Conservation (phyloP, 306 rosid species). For the Trifolium pratense region DNA sequence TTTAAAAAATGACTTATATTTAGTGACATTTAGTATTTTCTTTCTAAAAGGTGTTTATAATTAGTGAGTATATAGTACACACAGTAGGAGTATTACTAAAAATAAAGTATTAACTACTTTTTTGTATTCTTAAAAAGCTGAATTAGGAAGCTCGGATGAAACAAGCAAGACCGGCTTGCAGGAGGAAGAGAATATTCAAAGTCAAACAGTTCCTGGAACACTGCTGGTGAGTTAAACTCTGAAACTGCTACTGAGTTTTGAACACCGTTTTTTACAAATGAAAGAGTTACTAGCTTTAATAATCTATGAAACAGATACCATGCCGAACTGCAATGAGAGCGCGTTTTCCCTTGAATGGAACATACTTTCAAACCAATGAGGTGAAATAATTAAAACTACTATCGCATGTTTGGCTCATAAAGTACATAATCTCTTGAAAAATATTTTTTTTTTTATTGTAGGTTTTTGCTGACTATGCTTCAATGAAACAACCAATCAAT, state of each 20-base stretch:
- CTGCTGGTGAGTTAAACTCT: constrained; percentile 57
- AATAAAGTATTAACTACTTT: neutral
- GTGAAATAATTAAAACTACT: constrained; percentile 37
- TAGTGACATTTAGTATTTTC: too few species aligned
- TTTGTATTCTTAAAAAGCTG: constrained; percentile 28
- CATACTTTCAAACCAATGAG: constrained; percentile 86
- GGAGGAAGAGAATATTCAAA: constrained; percentile 43
- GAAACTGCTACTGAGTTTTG: neutral
- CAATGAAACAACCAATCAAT: constrained; percentile 58
- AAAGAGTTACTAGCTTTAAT: neutral
- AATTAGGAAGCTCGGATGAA: constrained; percentile 30
- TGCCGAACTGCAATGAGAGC: constrained; percentile 67
- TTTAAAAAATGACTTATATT: too few species aligned
- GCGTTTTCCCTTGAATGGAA: constrained; percentile 73
- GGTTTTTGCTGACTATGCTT: constrained; percentile 66
- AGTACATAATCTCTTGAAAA: neutral
- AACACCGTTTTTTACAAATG: neutral
- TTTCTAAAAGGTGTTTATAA: too few species aligned
- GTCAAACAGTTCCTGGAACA: constrained; percentile 56
- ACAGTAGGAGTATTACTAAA: neutral
- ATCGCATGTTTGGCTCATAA: neutral
- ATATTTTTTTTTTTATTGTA: neutral
- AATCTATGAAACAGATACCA: constrained; percentile 60
- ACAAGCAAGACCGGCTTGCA: constrained; percentile 2
- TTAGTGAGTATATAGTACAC: neutral